These are phyloP conservation scores for Microstroma glucosiphilum DNA, from an alignment of 1,284 basidiomycete species.

Conservation along the genomic window DNA sequence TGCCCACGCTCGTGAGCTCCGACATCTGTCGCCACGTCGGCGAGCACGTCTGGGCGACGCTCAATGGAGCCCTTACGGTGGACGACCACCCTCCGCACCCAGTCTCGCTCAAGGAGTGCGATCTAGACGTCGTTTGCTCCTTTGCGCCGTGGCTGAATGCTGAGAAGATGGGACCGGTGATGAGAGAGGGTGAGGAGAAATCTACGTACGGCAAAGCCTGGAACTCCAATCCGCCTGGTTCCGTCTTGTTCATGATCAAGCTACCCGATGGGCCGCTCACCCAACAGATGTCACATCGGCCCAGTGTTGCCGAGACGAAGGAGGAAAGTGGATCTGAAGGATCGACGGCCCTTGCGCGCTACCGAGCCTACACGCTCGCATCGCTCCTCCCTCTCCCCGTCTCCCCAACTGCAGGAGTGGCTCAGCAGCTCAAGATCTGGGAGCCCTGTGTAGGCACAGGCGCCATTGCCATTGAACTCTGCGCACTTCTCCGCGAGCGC, in stretches of 20 bases:
- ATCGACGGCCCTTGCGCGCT: constrained; percentile 12
- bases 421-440: constrained; percentile 6
- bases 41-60: constrained; percentile 14
- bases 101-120: constrained; percentile 7
- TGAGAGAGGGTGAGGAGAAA: background rate
- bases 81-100: background rate
- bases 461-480: constrained; percentile 14
- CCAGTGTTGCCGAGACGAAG: background rate
- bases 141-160: background rate
- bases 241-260: constrained; percentile 7
- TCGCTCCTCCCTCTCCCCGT: constrained; percentile 5
- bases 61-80: background rate
- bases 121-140: constrained; percentile 7
- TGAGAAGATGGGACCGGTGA: background rate
- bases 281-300: too few relatives aligned
- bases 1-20: constrained; percentile 37
- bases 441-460: constrained; percentile 18
- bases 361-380: constrained; percentile 10
- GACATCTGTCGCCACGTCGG: constrained; percentile 32
- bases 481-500: background rate
- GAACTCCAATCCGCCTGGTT: constrained; percentile 5
- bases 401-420: background rate
- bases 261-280: background rate
- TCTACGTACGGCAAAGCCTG: background rate
- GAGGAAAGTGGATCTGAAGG: constrained; percentile 4